Evolutionary conservation across 1,284 basidiomycete species (phyloP).

Genomic region (Microbotryum lychnidis-dioicae): DNA sequence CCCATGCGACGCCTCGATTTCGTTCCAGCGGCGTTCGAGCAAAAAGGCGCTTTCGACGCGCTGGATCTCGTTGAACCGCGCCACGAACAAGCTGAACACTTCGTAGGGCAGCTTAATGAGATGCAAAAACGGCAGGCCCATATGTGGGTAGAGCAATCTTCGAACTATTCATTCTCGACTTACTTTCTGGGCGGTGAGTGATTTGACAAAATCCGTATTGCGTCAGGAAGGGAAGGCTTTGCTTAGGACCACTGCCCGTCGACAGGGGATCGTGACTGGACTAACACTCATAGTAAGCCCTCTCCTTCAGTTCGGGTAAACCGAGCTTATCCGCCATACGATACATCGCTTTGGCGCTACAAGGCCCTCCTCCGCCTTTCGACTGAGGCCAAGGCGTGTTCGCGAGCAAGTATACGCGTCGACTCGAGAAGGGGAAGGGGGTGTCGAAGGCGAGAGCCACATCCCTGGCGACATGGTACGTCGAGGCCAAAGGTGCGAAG

Average conservation of each 20-base stretch:
- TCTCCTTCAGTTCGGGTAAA: constrained; percentile 33
- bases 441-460: constrained; percentile 2
- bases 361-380: constrained; percentile 8
- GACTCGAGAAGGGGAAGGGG: constrained; percentile 23
- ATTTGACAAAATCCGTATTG: constrained; percentile 22
- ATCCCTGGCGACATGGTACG: constrained; percentile 33
- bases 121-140: no score
- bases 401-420: constrained; percentile 21
- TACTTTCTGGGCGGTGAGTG: constrained; percentile 31
- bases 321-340: constrained; percentile 37
- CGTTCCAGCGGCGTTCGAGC: constrained; percentile 17
- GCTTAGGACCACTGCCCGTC: no score
- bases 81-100: constrained; percentile 30
- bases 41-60: constrained; percentile 30
- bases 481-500: constrained; percentile 36
- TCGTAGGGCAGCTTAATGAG: constrained; percentile 30
- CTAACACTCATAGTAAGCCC: constrained; percentile 33
- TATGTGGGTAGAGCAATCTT: not conserved
- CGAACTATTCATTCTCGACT: not conserved
- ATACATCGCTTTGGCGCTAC: constrained; percentile 35
- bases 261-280: no score
- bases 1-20: constrained; percentile 14
- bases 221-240: no score
- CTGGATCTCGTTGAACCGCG: constrained; percentile 30
- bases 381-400: not conserved